Conservation (phyloP, 1,139 yeast genomes). For the Suhomyces bribrorum region DNA sequence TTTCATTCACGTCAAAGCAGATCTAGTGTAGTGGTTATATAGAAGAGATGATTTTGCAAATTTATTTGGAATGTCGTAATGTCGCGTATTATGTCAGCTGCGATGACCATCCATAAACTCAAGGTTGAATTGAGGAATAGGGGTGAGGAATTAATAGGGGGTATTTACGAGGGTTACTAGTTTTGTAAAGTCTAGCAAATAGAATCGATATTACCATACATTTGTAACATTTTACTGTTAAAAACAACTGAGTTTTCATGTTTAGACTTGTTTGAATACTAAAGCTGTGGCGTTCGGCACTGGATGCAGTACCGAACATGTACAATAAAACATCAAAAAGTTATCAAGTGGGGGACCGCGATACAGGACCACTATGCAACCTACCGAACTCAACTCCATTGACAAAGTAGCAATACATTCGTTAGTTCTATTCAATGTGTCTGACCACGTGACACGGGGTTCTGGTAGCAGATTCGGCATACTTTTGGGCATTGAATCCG, state of each 20-base stretch:
- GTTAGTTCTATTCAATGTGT: slow-evolving; percentile 29
- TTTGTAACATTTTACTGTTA: too few species aligned
- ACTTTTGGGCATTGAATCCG: slow-evolving; percentile 26
- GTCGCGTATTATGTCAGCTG: slow-evolving; percentile 8
- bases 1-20: slow-evolving; percentile 4
- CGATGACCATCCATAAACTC: slow-evolving; percentile 4
- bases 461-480: slow-evolving; percentile 26
- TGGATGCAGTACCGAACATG: too few species aligned
- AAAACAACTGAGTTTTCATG: too few species aligned
- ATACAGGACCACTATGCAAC: not conserved
- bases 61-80: slow-evolving; percentile 6
- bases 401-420: slow-evolving; percentile 28
- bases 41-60: slow-evolving; percentile 8
- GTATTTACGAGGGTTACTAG: too few species aligned
- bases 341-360: too few species aligned
- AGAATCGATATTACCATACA: too few species aligned
- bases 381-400: not conserved
- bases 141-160: too few species aligned
- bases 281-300: too few species aligned
- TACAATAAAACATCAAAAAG: too few species aligned
- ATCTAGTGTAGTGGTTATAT: not conserved
- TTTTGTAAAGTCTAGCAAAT: too few species aligned
- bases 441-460: slow-evolving; percentile 27
- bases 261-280: too few species aligned
- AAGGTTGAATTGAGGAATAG: too few species aligned